These are phyloP conservation scores for Glycine tomentella DNA, from an alignment of 306 rosid species.

Conservation along the genomic window DNA sequence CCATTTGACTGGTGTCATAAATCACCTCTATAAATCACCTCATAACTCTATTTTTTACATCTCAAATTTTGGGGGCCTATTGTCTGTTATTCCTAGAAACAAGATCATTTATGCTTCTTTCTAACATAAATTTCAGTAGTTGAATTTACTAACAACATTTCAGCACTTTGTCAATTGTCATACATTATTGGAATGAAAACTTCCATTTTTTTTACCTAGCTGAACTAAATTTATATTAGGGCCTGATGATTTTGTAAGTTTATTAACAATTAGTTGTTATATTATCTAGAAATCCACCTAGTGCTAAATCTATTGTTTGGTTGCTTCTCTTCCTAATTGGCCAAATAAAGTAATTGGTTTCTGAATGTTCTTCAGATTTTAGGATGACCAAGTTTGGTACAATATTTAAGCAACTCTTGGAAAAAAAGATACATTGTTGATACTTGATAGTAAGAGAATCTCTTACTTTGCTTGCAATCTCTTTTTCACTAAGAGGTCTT, in stretches of 20 bases:
- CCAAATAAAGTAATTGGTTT: too few relatives aligned
- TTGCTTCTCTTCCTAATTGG: too few relatives aligned
- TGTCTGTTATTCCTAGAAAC: background rate
- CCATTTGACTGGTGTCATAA: background rate
- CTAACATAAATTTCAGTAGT: background rate
- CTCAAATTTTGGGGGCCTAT: background rate
- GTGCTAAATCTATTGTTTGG: too few relatives aligned
- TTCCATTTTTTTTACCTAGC: too few relatives aligned
- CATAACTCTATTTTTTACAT: background rate
- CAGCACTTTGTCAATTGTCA: conserved; percentile 6
- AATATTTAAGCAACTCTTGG: background rate
- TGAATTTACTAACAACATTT: background rate
- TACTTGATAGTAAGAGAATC: too few relatives aligned
- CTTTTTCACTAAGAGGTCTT: too few relatives aligned
- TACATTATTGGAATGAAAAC: too few relatives aligned
- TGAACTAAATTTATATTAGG: too few relatives aligned
- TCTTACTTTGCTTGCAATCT: too few relatives aligned
- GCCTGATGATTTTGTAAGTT: too few relatives aligned
- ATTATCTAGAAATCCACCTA: too few relatives aligned
- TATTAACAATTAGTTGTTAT: too few relatives aligned
- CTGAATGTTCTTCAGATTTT: background rate
- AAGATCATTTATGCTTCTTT: background rate
- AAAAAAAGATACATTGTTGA: background rate
- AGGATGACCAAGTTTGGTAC: background rate
- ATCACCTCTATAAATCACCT: background rate